Percentiles rank a stretch among this genome's conserved stretches.
Conservation (phyloP, 176 grass and related monocot species). For the Cymbopogon citratus region DNA sequence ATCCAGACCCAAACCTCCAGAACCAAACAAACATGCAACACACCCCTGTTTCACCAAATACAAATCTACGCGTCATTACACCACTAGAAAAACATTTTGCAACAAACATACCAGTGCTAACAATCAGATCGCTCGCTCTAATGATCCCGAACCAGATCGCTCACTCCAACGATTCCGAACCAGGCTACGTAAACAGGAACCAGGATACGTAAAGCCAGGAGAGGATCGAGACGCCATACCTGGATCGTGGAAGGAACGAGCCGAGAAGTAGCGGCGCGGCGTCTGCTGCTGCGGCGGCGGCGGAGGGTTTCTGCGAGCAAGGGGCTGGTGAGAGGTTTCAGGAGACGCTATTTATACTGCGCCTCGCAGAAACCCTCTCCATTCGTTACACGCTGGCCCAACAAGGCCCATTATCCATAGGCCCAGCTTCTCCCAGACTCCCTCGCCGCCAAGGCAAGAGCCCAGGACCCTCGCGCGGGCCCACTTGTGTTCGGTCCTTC, state of each 20-base stretch:
- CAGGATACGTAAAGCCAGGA: neutral
- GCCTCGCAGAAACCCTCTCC: neutral
- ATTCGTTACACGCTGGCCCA: neutral
- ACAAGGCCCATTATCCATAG: neutral
- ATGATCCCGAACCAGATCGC: neutral
- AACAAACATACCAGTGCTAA: neutral
- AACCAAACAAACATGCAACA: too few relatives aligned
- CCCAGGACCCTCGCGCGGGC: neutral
- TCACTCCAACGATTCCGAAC: neutral
- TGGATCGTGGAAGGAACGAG: conserved; percentile 22
- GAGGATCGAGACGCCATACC: neutral
- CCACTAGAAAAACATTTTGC: neutral
- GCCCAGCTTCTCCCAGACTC: neutral
- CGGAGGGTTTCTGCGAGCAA: conserved; percentile 22
- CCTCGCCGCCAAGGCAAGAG: neutral
- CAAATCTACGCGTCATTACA: neutral
- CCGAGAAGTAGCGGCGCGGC: neutral
- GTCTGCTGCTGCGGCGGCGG: conserved; percentile 41
- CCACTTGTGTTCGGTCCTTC: neutral
- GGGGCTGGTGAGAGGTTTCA: neutral
- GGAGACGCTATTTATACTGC: neutral
- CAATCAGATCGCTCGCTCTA: neutral
- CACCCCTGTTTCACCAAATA: neutral
- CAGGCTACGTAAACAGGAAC: neutral
- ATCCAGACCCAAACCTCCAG: neutral